Base-by-base conservation (phyloP, 1,284 basidiomycete species). In the Laetiporus sulphureus region DNA sequence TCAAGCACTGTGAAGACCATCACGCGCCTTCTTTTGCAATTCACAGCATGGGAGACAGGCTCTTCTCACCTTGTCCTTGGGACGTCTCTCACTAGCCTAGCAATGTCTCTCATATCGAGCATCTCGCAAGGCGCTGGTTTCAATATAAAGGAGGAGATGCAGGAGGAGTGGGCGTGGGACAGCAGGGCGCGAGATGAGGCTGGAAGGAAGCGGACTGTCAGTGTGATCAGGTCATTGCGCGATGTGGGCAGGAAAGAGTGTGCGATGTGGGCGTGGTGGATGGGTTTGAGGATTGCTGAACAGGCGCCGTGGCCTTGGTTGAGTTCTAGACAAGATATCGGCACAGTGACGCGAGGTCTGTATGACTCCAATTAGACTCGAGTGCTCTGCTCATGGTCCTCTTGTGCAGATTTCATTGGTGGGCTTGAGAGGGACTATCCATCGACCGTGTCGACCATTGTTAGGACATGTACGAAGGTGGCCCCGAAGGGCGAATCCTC, bases 371-470 rank as follows among this genome's bases (percentile, higher is more conserved):
- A n/a, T n/a, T n/a, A n/a, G n/a, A n/a, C n/a, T n/a, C n/a, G n/a
- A n/a, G n/a, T n/a, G n/a, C n/a, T n/a, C n/a, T 16, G 12, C 13
- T 3, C 35, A 4, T 2, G 32, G 21, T 41, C 2, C 34, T 11
- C 8, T 11, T 35, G 18, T 18, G 33, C 40, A 91, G 90, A 83
- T 56, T 94, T 94, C 57, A 88, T 94, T 46, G 67, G 83, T 13
- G 80, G 83, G 0, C 61, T 94, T 18, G 88, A 90, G 60, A 77
- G 75, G 34, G 79, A 91, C 53, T 93, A 89, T 59, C 91, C 91
- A 0, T 88, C 90, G 0, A 94, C 91, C 0, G 91, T 94, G 3
- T 91, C 88, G 5, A 84, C 91, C 0, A 90, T 94, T 41, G 82
- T 80, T 20, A 74, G 85, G 34, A 94, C 91, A 0, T 90, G 87